Base-by-base conservation (phyloP, 345 rosid genomes). In the Arabis alpina region DNA sequence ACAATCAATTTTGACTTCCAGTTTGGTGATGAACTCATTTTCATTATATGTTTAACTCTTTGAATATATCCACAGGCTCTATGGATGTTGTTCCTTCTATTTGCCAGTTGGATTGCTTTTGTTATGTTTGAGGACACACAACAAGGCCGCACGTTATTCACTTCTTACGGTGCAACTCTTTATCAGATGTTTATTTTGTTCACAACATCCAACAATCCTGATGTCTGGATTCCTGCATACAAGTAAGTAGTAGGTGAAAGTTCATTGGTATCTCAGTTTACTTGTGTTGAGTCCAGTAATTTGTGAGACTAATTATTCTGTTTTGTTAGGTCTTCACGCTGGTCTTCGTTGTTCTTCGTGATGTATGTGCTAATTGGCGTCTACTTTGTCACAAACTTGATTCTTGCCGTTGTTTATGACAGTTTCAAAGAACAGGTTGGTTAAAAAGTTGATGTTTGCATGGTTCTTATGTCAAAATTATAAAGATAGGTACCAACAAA, bases 131-230 rank as follows among this genome's bases (percentile, higher is more conserved):
- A 94, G 76, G 99, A 94, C 77, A 94, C 99, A n/a, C 72, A 81
- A 45, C 81, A 91, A 73, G 99, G 99, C 39, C 83, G 77, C 79
- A 75, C 70, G 34, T 12, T 83, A 57, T 94, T 91, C 77, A 85
- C 81, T 37, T 89, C 99, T 57, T 94, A 84, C 54, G 94, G 92
- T 61, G 72, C 80, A 32, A 89, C 99, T 39, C 80, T 94, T 71
- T 94, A 88, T 72, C 82, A 89, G 71, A 88, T 94, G 96, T 88
- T 94, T 78, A 72, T 94, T 71, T 82, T 94, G 68, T 94, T 86
- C 78, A 94, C 99, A 51, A 94, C 99, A 61, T 88, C 99, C 72
- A 94, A 94, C 85, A 94, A 91, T 68, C 99, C 99, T 65, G 96
- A 91, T 84, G 99, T 94, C 44, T 94, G 99, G 99, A 82, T 91